Base-by-base conservation (phyloP, 805 yeast genomes). In the Lipomyces sp. region DNA sequence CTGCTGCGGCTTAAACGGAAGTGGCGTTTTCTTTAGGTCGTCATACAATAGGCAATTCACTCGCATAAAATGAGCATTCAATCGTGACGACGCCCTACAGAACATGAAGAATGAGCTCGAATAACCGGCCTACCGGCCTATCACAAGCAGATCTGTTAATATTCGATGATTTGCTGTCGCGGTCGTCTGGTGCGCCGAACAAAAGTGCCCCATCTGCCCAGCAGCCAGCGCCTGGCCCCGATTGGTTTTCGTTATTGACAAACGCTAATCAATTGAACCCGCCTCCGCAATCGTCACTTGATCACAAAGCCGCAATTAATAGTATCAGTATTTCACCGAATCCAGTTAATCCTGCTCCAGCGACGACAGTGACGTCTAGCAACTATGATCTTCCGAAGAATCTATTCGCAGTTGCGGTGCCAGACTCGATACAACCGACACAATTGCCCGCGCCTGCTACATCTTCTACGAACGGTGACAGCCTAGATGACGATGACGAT, bases 131-230 rank as follows among this genome's bases (percentile, higher is more conserved):
- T 2, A 18, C n/a, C 7, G 34, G 54, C 11, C 56, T 54, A 30
- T 63, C 65, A 35, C 53, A 30, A 11, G 69, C 62, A 51, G 71
- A 68, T 34, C 60, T 68, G 51, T 61, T 68, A 11, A 33, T 63
- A 45, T 68, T 68, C 50, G 71, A 68, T 61, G 66, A 60, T 50
- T 62, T 67, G 53, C 59, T 67, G n/a, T 63, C 65, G 15, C 57
- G 57, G 32, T 32, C 32, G 8, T 13, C 48, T 4, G n/a, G 4
- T 2, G 48, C 58, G n/a, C 11, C 66, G 53, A 11, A 39, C 13
- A 5, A 50, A 10, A 15, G 60, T 35, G n/a, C 24, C 11, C 60
- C 32, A 24, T 53, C 32, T 48, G 53, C 4, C 37, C 54, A 35
- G 33, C 60, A 18, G 58, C 10, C 55, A 15, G 33, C 57, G 32